Percentiles rank a stretch among this genome's conserved stretches.
phyloP scores from a whole-genome alignment of 2,329 filamentous ascomycete species.

The Cladosporium colombiae region DNA sequence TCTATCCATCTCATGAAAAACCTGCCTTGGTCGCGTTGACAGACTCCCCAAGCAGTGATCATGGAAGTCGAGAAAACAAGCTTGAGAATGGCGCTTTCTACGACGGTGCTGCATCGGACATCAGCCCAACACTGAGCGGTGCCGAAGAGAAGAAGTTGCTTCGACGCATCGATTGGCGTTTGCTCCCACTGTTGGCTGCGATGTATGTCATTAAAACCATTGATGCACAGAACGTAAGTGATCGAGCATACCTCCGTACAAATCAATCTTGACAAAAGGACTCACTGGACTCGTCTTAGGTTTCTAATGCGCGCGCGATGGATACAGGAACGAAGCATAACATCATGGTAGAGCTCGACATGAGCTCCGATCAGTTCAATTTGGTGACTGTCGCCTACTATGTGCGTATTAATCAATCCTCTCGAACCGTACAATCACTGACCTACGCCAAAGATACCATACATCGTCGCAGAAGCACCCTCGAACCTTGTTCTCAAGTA shows the following conservation, averaged over 20 bases:
- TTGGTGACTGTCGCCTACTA: constrained; percentile 42
- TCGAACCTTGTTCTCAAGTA: constrained; percentile 22
- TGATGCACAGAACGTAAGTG: constrained; percentile 36
- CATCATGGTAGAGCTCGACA: constrained; percentile 30
- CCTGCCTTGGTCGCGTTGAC: not conserved
- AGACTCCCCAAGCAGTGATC: not conserved
- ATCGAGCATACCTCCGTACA: not conserved
- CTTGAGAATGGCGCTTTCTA: not conserved
- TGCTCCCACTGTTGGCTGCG: constrained; percentile 44
- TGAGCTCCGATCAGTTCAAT: constrained; percentile 38
- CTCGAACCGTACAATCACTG: not conserved
- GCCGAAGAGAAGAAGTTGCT: constrained; percentile 50
- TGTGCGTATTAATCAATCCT: constrained; percentile 25
- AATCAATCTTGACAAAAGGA: too few species aligned
- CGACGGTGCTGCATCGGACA: not conserved
- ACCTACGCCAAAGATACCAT: constrained; percentile 17
- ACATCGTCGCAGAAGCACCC: constrained; percentile 23
- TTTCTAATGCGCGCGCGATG: constrained; percentile 42
- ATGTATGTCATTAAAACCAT: constrained; percentile 38
- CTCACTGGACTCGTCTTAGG: not conserved
- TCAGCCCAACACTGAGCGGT: constrained; percentile 19
- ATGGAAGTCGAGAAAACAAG: not conserved
- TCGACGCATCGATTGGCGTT: constrained; percentile 46
- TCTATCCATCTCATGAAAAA: not conserved
- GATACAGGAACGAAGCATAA: constrained; percentile 35